Evolutionary conservation across 257 asterid species (phyloP).

Genomic region (Solanum clarkiae): DNA sequence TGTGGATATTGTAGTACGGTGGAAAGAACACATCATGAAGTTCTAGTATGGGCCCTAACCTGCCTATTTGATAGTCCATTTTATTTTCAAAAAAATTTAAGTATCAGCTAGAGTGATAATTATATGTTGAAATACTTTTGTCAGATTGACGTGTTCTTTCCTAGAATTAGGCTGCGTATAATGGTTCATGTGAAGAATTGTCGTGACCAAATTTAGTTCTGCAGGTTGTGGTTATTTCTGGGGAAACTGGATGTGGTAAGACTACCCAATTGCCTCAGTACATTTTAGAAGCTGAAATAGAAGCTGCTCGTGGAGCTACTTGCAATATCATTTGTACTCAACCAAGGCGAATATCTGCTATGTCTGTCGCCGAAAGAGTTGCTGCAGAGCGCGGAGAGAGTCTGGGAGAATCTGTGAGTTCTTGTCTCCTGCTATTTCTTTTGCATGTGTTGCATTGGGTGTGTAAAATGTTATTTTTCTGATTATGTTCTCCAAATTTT

Average conservation of each 20-base stretch:
- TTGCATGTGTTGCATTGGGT: neutral
- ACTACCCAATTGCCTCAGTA: slow-evolving; percentile 91
- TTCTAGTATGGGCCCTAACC: neutral
- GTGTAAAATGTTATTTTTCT: neutral
- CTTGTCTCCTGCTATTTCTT: slow-evolving; percentile 3
- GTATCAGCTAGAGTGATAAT: neutral
- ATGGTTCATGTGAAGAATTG: neutral
- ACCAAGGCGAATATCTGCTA: slow-evolving; percentile 92
- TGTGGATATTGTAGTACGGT: neutral
- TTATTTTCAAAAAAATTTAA: neutral
- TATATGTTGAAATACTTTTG: neutral
- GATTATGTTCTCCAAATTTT: neutral
- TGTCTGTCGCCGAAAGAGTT: slow-evolving; percentile 87
- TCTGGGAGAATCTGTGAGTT: slow-evolving; percentile 79
- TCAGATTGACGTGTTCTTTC: neutral
- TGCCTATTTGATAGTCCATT: neutral
- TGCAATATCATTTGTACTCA: slow-evolving; percentile 92
- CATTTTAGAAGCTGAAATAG: slow-evolving; percentile 74
- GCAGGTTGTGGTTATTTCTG: slow-evolving; percentile 84
- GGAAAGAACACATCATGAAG: neutral
- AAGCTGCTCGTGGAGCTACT: slow-evolving; percentile 60
- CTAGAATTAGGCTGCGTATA: neutral
- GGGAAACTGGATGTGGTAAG: slow-evolving; percentile 94
- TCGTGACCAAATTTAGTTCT: neutral
- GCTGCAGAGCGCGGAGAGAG: slow-evolving; percentile 93